Percentiles rank a stretch among this genome's conserved stretches.
Evolutionary conservation across 2,329 filamentous ascomycete genomes (phyloP).

Genomic region (Fonsecaea nubica): DNA sequence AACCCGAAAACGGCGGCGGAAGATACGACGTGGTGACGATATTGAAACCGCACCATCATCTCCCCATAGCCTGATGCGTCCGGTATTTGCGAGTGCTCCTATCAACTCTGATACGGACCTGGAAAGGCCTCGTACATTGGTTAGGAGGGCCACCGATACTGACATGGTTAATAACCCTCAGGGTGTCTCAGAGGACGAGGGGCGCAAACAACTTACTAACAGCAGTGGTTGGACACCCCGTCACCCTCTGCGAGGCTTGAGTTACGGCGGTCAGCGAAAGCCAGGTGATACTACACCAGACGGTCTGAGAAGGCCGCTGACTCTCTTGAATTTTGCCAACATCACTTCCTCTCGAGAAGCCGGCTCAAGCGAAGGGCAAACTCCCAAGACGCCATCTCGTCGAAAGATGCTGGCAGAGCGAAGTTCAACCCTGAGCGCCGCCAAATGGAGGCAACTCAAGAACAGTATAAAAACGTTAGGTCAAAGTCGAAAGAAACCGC

Average conservation of each 20-base stretch:
- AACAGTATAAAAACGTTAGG: slow-evolving; percentile 80
- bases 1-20: slow-evolving; percentile 69
- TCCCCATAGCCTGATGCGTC: slow-evolving; percentile 55
- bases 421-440: slow-evolving; percentile 73
- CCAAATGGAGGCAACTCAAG: slow-evolving; percentile 93
- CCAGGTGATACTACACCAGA: slow-evolving; percentile 58
- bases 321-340: slow-evolving; percentile 67
- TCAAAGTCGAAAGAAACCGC: slow-evolving; percentile 80
- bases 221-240: slow-evolving; percentile 65
- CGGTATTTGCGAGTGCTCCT: slow-evolving; percentile 45
- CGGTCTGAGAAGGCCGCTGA: slow-evolving; percentile 66
- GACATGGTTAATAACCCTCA: slow-evolving; percentile 67
- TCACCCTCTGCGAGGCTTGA: slow-evolving; percentile 62
- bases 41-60: slow-evolving; percentile 72
- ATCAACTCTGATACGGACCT: slow-evolving; percentile 49
- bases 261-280: slow-evolving; percentile 57
- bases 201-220: slow-evolving; percentile 66
- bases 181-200: slow-evolving; percentile 77
- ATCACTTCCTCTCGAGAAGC: slow-evolving; percentile 64
- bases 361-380: slow-evolving; percentile 22
- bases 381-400: slow-evolving; percentile 42
- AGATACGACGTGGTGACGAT: slow-evolving; percentile 63
- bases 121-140: slow-evolving; percentile 55
- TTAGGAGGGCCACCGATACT: slow-evolving; percentile 69
- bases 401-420: slow-evolving; percentile 61